Percentiles rank a stretch among this genome's conserved stretches.
Evolutionary conservation across 495 filamentous ascomycete genomes (phyloP).

Genomic region (Hypoxylon subgilvum): DNA sequence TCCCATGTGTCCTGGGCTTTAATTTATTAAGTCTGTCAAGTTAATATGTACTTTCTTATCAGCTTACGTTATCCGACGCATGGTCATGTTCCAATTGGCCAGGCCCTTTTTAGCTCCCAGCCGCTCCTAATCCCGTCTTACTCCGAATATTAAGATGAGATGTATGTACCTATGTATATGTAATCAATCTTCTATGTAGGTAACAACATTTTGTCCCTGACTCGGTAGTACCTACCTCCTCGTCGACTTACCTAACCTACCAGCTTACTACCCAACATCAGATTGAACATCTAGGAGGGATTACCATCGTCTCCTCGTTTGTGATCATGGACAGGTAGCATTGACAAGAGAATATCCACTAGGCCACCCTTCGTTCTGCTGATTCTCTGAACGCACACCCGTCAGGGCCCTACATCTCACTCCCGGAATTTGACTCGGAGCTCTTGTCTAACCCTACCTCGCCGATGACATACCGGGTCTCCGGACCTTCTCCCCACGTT

Average conservation of each 20-base stretch:
- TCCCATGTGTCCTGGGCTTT: too few relatives aligned
- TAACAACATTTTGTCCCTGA: slow-evolving; percentile 17
- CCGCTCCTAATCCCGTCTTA: slow-evolving; percentile 10
- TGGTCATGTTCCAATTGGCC: slow-evolving; percentile 19
- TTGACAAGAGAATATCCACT: slow-evolving; percentile 2
- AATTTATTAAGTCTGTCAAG: too few relatives aligned
- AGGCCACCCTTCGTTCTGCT: too few relatives aligned
- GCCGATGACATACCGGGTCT: background rate
- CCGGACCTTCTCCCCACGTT: slow-evolving; percentile 1
- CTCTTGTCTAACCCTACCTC: slow-evolving; percentile 1
- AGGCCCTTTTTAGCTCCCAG: slow-evolving; percentile 24
- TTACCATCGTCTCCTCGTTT: too few relatives aligned
- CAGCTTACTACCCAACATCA: background rate
- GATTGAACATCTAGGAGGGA: background rate
- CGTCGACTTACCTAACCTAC: background rate
- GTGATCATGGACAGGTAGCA: slow-evolving; percentile 29
- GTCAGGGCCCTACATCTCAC: too few relatives aligned
- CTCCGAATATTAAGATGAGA: too few relatives aligned
- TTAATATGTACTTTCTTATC: too few relatives aligned
- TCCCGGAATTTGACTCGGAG: too few relatives aligned
- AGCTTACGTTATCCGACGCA: slow-evolving; percentile 8
- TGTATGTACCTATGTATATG: too few relatives aligned
- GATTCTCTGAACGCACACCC: too few relatives aligned
- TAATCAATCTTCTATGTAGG: too few relatives aligned
- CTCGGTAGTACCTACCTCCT: background rate